These are phyloP conservation scores for Trematosphaeria pertusa DNA, from an alignment of 2,329 filamentous ascomycete genomes.

Conservation along the genomic window DNA sequence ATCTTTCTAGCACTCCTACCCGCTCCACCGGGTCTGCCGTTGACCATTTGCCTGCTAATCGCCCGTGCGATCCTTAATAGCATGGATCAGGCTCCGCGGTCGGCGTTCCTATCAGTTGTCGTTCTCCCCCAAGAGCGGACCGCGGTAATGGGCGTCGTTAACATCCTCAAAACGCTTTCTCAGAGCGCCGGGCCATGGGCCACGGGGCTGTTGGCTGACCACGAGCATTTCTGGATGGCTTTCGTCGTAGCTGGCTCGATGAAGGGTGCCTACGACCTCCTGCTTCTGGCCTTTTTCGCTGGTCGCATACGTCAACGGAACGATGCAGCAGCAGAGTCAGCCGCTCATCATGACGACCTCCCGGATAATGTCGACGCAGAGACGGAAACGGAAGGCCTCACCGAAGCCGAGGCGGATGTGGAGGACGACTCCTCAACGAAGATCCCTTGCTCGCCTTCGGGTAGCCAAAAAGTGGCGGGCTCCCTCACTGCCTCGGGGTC, in stretches of 20 bases:
- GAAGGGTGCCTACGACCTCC: conserved; percentile 45
- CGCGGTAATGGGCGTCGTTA: conserved; percentile 50
- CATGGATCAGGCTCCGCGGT: conserved; percentile 49
- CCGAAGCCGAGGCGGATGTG: conserved; percentile 7
- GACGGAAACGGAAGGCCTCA: conserved; percentile 1
- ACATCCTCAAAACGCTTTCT: conserved; percentile 45
- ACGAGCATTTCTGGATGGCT: conserved; percentile 46
- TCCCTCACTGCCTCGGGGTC: conserved; percentile 4
- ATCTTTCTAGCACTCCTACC: conserved; percentile 45
- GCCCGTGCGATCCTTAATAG: conserved; percentile 40
- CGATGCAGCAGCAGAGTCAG: conserved; percentile 6
- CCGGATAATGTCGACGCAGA: no score
- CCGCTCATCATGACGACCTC: conserved; percentile 4
- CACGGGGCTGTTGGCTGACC: conserved; percentile 45
- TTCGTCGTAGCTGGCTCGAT: conserved; percentile 47
- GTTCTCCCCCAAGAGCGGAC: conserved; percentile 45
- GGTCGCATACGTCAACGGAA: conserved; percentile 27
- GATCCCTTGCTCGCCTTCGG: conserved; percentile 8
- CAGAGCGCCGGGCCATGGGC: conserved; percentile 44
- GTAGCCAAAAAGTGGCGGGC: conserved; percentile 4
- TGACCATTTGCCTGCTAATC: conserved; percentile 41
- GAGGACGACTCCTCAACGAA: neutral
- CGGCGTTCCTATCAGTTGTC: conserved; percentile 43
- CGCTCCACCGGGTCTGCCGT: conserved; percentile 26
- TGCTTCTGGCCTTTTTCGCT: conserved; percentile 45